phyloP scores from a whole-genome alignment of 2,329 filamentous ascomycete species.

The Stagonosporopsis chrysanthemi region DNA sequence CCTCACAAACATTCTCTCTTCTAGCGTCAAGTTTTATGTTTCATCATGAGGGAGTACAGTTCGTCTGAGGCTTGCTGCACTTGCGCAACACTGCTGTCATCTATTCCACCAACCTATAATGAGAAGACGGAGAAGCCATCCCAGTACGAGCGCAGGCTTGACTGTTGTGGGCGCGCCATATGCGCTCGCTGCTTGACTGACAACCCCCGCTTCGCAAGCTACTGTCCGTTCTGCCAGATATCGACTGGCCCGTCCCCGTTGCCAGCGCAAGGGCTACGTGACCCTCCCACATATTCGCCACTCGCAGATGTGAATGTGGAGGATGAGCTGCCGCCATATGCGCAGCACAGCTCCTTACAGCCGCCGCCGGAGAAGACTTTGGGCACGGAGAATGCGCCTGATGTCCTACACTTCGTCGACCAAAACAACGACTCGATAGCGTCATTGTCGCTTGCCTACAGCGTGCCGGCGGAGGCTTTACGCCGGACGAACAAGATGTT shows the following conservation, averaged over 20 bases:
- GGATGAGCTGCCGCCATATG: constrained; percentile 57
- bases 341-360: constrained; percentile 42
- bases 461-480: constrained; percentile 69
- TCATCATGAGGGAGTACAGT: constrained; percentile 17
- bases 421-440: constrained; percentile 71
- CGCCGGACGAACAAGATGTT: constrained; percentile 73
- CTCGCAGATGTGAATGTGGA: constrained; percentile 40
- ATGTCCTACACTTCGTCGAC: constrained; percentile 78
- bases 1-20: constrained; percentile 7
- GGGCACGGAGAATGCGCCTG: constrained; percentile 56
- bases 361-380: constrained; percentile 41
- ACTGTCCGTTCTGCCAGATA: constrained; percentile 80
- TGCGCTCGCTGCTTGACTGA: constrained; percentile 74
- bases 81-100: constrained; percentile 68
- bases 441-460: constrained; percentile 75
- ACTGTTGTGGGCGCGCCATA: constrained; percentile 75
- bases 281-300: constrained; percentile 71
- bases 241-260: constrained; percentile 66
- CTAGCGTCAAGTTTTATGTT: constrained; percentile 3
- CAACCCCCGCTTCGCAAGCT: constrained; percentile 71
- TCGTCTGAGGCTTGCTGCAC: constrained; percentile 69
- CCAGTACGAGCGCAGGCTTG: constrained; percentile 66
- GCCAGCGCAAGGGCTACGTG: constrained; percentile 67
- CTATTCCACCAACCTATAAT: constrained; percentile 60
- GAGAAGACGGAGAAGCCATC: constrained; percentile 68